These are phyloP conservation scores for Cercospora brassicicola DNA, from an alignment of 2,329 filamentous ascomycete genomes.

Conservation along the genomic window DNA sequence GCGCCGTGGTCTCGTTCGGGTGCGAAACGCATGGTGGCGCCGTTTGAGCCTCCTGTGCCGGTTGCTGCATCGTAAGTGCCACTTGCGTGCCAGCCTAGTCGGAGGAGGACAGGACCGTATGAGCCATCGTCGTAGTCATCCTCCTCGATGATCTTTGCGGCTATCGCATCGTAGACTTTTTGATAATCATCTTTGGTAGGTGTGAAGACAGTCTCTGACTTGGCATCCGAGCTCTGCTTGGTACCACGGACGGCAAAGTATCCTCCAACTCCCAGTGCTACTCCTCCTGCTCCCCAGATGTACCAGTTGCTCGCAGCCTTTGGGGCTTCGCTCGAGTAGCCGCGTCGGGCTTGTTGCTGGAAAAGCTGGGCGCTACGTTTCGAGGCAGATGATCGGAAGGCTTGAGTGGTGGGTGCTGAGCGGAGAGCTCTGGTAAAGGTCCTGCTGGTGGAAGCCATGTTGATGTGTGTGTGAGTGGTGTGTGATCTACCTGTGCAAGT, in stretches of 20 bases:
- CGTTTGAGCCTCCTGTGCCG: conserved; percentile 88
- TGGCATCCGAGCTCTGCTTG: conserved; percentile 44
- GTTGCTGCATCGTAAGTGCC: conserved; percentile 90
- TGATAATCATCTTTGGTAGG: conserved; percentile 88
- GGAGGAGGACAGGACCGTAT: conserved; percentile 86
- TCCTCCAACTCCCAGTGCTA: conserved; percentile 63
- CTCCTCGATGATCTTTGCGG: conserved; percentile 76
- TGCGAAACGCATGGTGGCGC: conserved; percentile 92
- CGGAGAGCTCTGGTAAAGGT: conserved; percentile 43
- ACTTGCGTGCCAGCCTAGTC: conserved; percentile 90
- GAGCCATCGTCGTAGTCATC: conserved; percentile 96
- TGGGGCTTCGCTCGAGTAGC: conserved; percentile 60
- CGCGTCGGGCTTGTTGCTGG: conserved; percentile 72
- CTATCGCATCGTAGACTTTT: conserved; percentile 88
- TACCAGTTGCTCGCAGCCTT: conserved; percentile 44
- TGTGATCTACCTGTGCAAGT: neutral
- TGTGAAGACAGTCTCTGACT: conserved; percentile 56
- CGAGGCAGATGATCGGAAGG: conserved; percentile 60
- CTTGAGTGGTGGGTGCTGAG: conserved; percentile 47
- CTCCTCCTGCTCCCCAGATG: conserved; percentile 59
- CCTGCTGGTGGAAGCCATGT: conserved; percentile 43
- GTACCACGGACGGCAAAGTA: conserved; percentile 64
- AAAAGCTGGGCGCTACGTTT: conserved; percentile 62
- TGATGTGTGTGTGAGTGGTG: neutral
- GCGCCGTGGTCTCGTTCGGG: conserved; percentile 88